phyloP scores from a whole-genome alignment of 805 yeast species.

The Torulaspora franciscae region DNA sequence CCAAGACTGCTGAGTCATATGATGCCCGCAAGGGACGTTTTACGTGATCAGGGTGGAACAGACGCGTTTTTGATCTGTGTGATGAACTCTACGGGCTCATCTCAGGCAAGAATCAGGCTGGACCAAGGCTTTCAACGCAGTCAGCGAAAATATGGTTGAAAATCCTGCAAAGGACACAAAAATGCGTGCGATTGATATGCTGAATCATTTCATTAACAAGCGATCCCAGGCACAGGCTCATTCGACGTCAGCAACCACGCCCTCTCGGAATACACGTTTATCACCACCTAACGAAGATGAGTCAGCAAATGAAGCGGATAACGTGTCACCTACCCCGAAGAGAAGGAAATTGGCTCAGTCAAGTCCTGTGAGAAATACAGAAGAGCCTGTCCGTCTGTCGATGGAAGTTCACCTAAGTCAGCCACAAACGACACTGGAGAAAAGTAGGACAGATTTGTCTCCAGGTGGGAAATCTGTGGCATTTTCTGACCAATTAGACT shows the following conservation, averaged over 20 bases:
- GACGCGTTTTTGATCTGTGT: not conserved
- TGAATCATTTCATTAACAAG: conserved; percentile 27
- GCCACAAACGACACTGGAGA: not conserved
- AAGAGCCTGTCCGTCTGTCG: not conserved
- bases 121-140: not conserved
- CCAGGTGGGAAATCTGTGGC: conserved; percentile 29
- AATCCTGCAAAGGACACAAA: not conserved
- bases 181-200: conserved; percentile 24
- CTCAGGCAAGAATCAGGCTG: not conserved
- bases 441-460: conserved; percentile 11
- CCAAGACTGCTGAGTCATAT: not conserved
- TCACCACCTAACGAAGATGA: conserved; percentile 8
- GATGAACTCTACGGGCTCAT: conserved; percentile 2
- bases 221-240: conserved; percentile 9
- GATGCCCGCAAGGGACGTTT: not conserved
- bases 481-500: conserved; percentile 31
- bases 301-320: not conserved
- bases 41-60: not conserved
- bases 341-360: conserved; percentile 15
- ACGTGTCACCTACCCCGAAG: conserved; percentile 25
- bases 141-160: too few relatives aligned
- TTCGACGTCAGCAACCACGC: conserved; percentile 7
- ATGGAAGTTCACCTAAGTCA: not conserved
- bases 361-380: conserved; percentile 6
- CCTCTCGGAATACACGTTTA: conserved; percentile 8